phyloP scores from a whole-genome alignment of 306 rosid genomes.

The Lablab purpureus region DNA sequence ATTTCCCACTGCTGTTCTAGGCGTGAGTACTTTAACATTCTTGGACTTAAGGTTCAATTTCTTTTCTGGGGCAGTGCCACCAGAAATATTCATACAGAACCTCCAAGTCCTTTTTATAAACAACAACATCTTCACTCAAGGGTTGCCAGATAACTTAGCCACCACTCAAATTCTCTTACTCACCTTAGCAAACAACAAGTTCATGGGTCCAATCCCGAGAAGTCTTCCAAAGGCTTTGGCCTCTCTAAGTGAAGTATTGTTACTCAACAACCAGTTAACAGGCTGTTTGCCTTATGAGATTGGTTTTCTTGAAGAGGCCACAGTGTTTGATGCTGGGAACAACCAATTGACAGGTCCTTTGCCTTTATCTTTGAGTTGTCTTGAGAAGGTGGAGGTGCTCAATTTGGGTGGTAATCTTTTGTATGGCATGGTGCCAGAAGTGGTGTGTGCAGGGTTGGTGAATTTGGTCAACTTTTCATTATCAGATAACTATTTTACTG shows the following conservation, averaged over 20 bases:
- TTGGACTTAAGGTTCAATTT: constrained; percentile 82
- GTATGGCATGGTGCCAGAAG: constrained; percentile 81
- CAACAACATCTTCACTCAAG: constrained; percentile 75
- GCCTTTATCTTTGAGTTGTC: constrained; percentile 76
- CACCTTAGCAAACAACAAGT: constrained; percentile 84
- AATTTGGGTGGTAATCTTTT: constrained; percentile 67
- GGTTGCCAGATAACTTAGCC: constrained; percentile 62
- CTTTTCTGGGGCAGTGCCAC: constrained; percentile 83
- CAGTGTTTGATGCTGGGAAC: constrained; percentile 70
- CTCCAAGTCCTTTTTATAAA: constrained; percentile 80
- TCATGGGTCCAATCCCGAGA: constrained; percentile 76
- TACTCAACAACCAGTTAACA: constrained; percentile 69
- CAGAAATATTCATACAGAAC: constrained; percentile 68
- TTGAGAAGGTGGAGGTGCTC: constrained; percentile 65
- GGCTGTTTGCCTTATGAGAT: constrained; percentile 88
- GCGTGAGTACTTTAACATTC: constrained; percentile 62
- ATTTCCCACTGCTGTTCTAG: constrained; percentile 72
- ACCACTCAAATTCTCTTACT: constrained; percentile 71
- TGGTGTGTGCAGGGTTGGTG: constrained; percentile 60
- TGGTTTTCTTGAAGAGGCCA: constrained; percentile 66
- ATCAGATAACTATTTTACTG: constrained; percentile 61
- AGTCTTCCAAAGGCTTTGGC: constrained; percentile 66
- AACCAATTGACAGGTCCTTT: constrained; percentile 80
- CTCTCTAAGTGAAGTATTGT: constrained; percentile 64
- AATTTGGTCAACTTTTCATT: constrained; percentile 71